phyloP scores from a whole-genome alignment of 2,329 filamentous ascomycete species.

The Scolecobasidium constrictum region DNA sequence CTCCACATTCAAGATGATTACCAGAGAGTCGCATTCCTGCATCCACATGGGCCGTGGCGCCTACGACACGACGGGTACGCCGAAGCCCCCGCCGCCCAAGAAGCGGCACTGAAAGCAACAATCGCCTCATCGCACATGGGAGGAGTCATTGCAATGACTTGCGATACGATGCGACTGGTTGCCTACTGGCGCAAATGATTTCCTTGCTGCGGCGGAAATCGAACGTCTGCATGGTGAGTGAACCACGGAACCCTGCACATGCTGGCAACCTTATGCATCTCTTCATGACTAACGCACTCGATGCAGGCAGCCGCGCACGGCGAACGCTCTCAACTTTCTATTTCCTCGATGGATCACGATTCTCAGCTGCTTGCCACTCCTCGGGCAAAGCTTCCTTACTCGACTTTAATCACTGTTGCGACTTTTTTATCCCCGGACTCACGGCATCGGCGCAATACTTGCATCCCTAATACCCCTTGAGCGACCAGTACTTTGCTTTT shows the following conservation, averaged over 20 bases:
- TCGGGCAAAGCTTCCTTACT: too few species aligned
- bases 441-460: background rate
- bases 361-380: too few species aligned
- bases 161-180: background rate
- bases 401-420: constrained; percentile 3
- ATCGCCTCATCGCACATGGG: background rate
- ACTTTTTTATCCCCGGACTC: too few species aligned
- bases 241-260: constrained; percentile 3
- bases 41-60: constrained; percentile 37
- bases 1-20: constrained; percentile 25
- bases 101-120: constrained; percentile 16
- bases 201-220: background rate
- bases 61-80: constrained; percentile 39
- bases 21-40: constrained; percentile 26
- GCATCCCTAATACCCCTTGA: constrained; percentile 7
- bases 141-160: background rate
- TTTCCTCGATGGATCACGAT: background rate
- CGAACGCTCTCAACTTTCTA: background rate
- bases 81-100: constrained; percentile 32
- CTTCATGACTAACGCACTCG: background rate
- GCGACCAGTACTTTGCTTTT: constrained; percentile 3
- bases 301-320: background rate
- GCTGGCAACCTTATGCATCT: too few species aligned
- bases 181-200: background rate
- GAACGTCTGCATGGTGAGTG: background rate